Base-by-base conservation (phyloP, 2,329 filamentous ascomycete genomes). In the Cladosporium sp. region DNA sequence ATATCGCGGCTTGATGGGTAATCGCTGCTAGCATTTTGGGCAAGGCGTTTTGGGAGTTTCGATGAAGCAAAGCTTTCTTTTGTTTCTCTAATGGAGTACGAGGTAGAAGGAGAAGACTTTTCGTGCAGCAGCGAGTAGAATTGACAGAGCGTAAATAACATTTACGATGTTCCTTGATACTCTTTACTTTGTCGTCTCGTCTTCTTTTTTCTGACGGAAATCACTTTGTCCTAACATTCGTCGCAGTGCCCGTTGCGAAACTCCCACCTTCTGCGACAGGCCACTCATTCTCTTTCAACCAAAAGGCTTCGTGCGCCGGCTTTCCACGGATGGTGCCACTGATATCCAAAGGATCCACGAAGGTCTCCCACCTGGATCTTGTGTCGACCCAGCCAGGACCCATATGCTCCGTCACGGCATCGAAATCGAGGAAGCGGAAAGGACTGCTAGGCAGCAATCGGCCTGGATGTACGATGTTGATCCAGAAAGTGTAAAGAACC, bases 381-480 rank as follows among this genome's bases (percentile, higher is more conserved):
- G 36, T 52, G 37, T 65, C 63, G 6, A 57, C 37, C 58, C 60
- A 61, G 6, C 55, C 58, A 12, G 61, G 60, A 5, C 61, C 62
- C 15, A 57, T 42, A 25, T 59, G 55, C 64, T 82, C 80, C 0
- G 78, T 82, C 19, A 76, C 69, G 0, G 80, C 80, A 63, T 83
- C 80, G 17, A 70, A 62, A 3, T 75, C 73, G 0, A 83, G 69
- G 58, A 80, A 83, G 4, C 78, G 70, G 28, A 76, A 76, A 60
- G 80, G 76, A 3, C 75, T 77, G 2, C 65, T 68, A 0, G 80
- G 80, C 3, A 83, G 69, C 19, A 73, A 75, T 36, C 70, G 73
- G 49, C 77, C 78, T 0, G 80, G 80, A 57, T 81, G 78, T 42
- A 73, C 78, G 15, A 78, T 48, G 62, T 82, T 82, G 28, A 80